phyloP scores from a whole-genome alignment of 495 filamentous ascomycete genomes.

The Talaromyces nanjingensis region DNA sequence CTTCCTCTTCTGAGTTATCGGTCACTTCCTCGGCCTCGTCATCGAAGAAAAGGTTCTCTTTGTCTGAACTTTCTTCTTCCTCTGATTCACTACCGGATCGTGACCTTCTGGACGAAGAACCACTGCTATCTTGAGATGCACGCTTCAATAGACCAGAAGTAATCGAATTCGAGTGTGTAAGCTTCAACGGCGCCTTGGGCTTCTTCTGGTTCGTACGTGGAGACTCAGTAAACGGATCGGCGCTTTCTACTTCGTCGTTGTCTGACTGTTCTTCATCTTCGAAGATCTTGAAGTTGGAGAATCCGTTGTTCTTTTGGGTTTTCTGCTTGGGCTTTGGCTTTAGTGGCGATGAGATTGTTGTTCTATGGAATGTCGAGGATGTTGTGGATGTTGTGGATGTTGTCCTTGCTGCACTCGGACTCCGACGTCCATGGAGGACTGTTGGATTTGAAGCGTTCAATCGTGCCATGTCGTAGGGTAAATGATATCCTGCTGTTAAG shows the following conservation, averaged over 20 bases:
- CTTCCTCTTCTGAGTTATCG: conserved; percentile 5
- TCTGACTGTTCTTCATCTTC: conserved; percentile 2
- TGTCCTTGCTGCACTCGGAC: not conserved
- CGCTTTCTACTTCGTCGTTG: not conserved
- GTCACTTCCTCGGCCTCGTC: conserved; percentile 17
- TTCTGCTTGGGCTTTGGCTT: not conserved
- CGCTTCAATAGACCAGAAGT: conserved; percentile 6
- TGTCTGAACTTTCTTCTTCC: conserved; percentile 19
- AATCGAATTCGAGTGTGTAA: conserved; percentile 7
- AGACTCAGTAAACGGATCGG: not conserved
- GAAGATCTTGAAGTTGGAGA: conserved; percentile 4
- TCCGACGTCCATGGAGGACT: not conserved
- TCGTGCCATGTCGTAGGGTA: not conserved
- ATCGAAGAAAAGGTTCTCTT: conserved; percentile 36
- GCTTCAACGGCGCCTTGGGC: not conserved
- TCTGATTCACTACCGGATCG: conserved; percentile 1
- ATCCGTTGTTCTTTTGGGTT: not conserved
- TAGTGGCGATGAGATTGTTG: not conserved
- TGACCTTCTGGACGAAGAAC: not conserved
- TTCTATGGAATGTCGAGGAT: not conserved
- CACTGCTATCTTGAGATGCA: conserved; percentile 5
- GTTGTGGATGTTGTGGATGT: not conserved
- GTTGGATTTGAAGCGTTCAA: conserved; percentile 5
- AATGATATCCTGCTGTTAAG: not conserved
- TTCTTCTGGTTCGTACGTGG: not conserved